Base-by-base conservation (phyloP, 257 asterid species). In the Penstemon eatonii region DNA sequence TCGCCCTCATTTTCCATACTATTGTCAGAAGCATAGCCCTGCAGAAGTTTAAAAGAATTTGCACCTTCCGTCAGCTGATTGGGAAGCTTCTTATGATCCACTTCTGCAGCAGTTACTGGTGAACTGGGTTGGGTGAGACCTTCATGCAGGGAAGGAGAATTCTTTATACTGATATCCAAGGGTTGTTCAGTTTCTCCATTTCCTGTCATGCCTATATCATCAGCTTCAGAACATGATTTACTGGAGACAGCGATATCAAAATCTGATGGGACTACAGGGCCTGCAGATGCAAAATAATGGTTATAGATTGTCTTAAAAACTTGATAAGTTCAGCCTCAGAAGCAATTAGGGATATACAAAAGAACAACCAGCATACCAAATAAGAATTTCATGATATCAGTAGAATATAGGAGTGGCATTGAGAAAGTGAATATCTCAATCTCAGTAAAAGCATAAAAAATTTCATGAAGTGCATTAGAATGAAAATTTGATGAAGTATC, bases 1-100 rank as follows among this genome's bases (percentile, higher is more conserved):
- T 56, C 83, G 19, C 56, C 80, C 44, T 75, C 80, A 53, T 67
- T 71, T 72, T 79, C 92, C n/a, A 80, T 76, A 76, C 85, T 68
- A 56, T 70, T 76, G 59, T 81, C 88, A 36, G 95, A 82, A 44
- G 80, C 75, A 79, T 81, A 89, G 44, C 80, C 87, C 76, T 86
- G 90, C 62, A 91, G 12, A 37, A 88, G 78, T 72, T 82, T 82
- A 69, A 82, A 70, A 67, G 95, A 72, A 66, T 80, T 70, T 25
- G 71, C 72, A 54, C 76, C 81, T 71, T 74, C 79, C 54, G 58
- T 61, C 50, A 46, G 74, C 76, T 79, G 85, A 68, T 69, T 46
- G 19, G 86, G 67, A 71, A 60, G 78, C 68, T 83, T 81, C 73
- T 76, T 82, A 65, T 15, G 41, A 81, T 70, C 80, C 60, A 60